Evolutionary conservation across 257 asterid genomes (phyloP), one percentile per base, ranked within the genome.

Genomic region (Solanum ossicruentum): DNA sequence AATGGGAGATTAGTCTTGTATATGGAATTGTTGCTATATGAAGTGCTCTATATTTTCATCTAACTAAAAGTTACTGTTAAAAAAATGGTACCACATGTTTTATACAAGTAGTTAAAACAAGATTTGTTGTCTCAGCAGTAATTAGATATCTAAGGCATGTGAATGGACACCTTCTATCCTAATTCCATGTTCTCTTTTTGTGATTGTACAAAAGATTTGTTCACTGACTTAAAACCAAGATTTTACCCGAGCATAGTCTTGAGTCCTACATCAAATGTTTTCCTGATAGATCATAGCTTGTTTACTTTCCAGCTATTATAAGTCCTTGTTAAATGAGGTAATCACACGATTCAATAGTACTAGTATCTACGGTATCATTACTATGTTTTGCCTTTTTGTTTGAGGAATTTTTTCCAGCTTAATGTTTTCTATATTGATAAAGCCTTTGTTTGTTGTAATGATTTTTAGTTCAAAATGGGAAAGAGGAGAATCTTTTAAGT

Each of bases 401-500:
- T 81, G 39, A 81, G 84, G 10, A 15, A 41, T 81, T 60, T 61
- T 61, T 21, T 81, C 45, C 8, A 81, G 84, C 75, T 66, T 63
- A 43, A 43, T 63, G 26, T 21, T 79, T 82, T 78, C 21, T 79
- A 73, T 61, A 39, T 63, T 11, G 51, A 52, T 69, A 65, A 32
- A 8, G 49, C 82, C 26, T 78, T 16, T 52, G 49, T 16, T 71
- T 66, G 3, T 66, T 85, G 36, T 69, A 58, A 49, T 75, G 32
- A 20, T 69, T 85, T 87, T 84, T 87, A 79, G 87, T 90, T 84
- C 84, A 75, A 88, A 65, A 61, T 84, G 80, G 82, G 91, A 86
- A 84, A 88, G 92, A 85, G 90, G 84, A 83, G 90, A 90, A 65
- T 85, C 87, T 12, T 84, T 84, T 36, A 78, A 87, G 83, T 89